A percentile compares a stretch with the other conserved stretches of the same genome.
Conservation (phyloP, 768 basidiomycete genomes). For the Dioszegia aurantiaca region DNA sequence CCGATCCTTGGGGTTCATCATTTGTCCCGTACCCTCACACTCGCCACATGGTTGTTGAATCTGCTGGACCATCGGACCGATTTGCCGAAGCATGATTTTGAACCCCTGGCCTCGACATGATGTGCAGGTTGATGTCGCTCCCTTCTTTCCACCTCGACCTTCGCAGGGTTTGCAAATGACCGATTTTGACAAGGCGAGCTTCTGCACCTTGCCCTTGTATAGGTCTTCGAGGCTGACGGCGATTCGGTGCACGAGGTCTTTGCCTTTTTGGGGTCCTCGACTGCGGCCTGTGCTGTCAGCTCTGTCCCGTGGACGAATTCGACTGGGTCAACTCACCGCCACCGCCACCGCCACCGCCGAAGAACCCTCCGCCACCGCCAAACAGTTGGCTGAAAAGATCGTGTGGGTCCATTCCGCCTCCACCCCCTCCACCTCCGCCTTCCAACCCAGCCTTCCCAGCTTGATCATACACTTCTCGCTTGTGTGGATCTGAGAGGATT, state of each 20-base stretch:
- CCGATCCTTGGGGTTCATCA: conserved; percentile 88
- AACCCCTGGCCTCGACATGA: conserved; percentile 84
- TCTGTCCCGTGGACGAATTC: not conserved
- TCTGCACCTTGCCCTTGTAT: conserved; percentile 97
- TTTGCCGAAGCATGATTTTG: conserved; percentile 86
- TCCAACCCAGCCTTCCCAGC: conserved; percentile 79
- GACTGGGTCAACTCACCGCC: conserved; percentile 51
- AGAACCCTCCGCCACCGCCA: conserved; percentile 56
- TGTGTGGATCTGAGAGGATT: conserved; percentile 74
- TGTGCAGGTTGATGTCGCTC: conserved; percentile 76
- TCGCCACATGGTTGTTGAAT: conserved; percentile 93
- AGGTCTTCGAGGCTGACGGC: conserved; percentile 96
- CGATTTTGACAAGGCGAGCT: conserved; percentile 93
- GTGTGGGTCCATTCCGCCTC: conserved; percentile 81
- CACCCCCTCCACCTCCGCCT: conserved; percentile 49
- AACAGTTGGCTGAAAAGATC: conserved; percentile 97
- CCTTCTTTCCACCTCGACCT: conserved; percentile 96
- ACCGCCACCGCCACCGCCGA: conserved; percentile 55
- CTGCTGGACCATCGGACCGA: conserved; percentile 99
- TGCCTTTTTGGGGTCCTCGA: conserved; percentile 73
- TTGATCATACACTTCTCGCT: conserved; percentile 65
- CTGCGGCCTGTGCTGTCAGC: conserved; percentile 3
- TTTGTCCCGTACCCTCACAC: conserved; percentile 87
- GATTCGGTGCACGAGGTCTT: conserved; percentile 96
- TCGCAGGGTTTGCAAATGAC: conserved; percentile 89